Percentiles rank a stretch among this genome's conserved stretches.
These are phyloP conservation scores for Acacia confusa DNA, from an alignment of 306 rosid genomes.

Conservation along the genomic window DNA sequence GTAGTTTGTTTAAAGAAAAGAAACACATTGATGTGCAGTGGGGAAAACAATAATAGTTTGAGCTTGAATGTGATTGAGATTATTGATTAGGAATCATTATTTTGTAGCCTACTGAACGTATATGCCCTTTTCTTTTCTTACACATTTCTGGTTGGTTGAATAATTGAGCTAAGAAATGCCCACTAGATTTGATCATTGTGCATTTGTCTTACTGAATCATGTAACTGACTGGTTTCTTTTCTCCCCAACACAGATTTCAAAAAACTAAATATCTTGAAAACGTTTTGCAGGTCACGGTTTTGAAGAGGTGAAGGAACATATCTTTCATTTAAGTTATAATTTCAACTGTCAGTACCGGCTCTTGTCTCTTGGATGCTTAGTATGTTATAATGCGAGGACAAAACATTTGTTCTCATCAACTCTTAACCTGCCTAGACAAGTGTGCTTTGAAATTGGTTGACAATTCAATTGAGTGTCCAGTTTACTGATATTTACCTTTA, in stretches of 20 bases:
- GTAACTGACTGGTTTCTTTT: background rate
- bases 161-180: background rate
- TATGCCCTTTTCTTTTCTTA: background rate
- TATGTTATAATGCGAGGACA: background rate
- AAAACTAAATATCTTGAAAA: background rate
- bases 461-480: background rate
- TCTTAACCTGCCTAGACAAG: background rate
- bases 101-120: background rate
- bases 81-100: background rate
- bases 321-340: background rate
- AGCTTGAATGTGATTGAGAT: background rate
- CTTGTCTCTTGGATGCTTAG: background rate
- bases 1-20: background rate
- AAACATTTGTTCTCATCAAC: background rate
- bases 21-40: background rate
- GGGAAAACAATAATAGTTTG: background rate
- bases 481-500: background rate
- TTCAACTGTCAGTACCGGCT: background rate
- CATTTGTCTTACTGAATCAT: background rate
- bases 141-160: background rate
- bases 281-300: background rate
- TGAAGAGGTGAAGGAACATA: background rate
- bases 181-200: background rate
- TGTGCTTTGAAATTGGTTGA: background rate
- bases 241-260: background rate